Conservation (phyloP, 805 yeast genomes). For the Ogataea kodamae region DNA sequence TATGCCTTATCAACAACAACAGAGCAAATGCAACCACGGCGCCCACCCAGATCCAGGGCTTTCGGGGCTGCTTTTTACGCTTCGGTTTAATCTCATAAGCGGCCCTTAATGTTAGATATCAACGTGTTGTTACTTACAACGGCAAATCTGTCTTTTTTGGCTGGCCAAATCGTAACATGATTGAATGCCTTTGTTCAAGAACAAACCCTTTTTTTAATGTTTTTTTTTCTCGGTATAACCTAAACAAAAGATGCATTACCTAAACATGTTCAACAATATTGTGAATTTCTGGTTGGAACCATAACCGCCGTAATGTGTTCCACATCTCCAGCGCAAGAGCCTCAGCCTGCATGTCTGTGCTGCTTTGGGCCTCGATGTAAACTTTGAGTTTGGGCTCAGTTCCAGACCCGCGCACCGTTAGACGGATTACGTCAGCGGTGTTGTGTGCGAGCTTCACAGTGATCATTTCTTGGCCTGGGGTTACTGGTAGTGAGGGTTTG, state of each 20-base stretch:
- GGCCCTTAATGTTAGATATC: slow-evolving; percentile 8
- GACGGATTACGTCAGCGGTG: slow-evolving; percentile 45
- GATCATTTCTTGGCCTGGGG: slow-evolving; percentile 79
- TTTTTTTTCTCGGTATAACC: slow-evolving; percentile 1
- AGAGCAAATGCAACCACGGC: slow-evolving; percentile 6
- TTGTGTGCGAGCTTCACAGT: slow-evolving; percentile 48
- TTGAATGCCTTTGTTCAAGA: not conserved
- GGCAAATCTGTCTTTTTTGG: slow-evolving; percentile 50
- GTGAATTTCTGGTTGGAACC: slow-evolving; percentile 64
- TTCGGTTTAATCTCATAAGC: slow-evolving; percentile 20
- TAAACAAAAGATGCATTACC: slow-evolving; percentile 4
- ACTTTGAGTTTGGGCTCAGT: slow-evolving; percentile 94
- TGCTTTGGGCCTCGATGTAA: slow-evolving; percentile 74
- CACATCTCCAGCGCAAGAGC: slow-evolving; percentile 62
- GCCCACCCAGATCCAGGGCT: slow-evolving; percentile 6
- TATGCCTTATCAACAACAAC: slow-evolving; percentile 5
- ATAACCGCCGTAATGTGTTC: slow-evolving; percentile 51
- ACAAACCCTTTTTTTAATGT: slow-evolving; percentile 1
- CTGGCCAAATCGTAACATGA: slow-evolving; percentile 26
- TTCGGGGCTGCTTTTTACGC: slow-evolving; percentile 6
- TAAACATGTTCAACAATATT: slow-evolving; percentile 36
- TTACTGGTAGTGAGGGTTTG: slow-evolving; percentile 65
- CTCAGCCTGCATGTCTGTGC: slow-evolving; percentile 44
- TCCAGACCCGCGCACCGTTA: slow-evolving; percentile 92
- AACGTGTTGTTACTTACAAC: slow-evolving; percentile 35